Evolutionary conservation across 179 eudicot species (phyloP).

Genomic region (Nepenthes alata): DNA sequence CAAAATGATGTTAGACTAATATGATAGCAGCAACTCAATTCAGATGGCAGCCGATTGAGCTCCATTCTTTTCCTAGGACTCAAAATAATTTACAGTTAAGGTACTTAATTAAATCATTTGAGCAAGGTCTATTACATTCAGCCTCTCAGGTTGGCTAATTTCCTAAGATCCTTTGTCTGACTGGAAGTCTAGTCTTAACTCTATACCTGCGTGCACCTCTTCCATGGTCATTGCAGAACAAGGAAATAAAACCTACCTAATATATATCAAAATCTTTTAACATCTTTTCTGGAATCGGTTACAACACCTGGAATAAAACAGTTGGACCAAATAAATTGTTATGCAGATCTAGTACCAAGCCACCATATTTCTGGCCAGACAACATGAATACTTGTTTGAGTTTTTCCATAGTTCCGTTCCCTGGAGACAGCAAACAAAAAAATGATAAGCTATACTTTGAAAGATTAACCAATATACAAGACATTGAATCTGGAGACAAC

Average conservation of each 20-base stretch:
- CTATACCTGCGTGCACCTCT: too few relatives aligned
- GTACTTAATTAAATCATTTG: too few relatives aligned
- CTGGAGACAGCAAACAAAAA: slow-evolving; percentile 29
- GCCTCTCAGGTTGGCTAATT: too few relatives aligned
- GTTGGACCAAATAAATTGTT: slow-evolving; percentile 78
- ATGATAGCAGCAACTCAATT: neutral
- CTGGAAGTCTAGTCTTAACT: too few relatives aligned
- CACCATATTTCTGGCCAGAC: slow-evolving; percentile 72
- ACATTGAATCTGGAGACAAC: neutral
- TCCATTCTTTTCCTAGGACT: too few relatives aligned
- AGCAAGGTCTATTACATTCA: too few relatives aligned
- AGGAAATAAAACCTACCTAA: too few relatives aligned
- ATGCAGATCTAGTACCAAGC: slow-evolving; percentile 77
- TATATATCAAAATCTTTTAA: too few relatives aligned
- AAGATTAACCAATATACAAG: neutral
- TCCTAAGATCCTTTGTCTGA: too few relatives aligned
- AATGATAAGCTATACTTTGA: slow-evolving; percentile 3
- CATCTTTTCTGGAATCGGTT: neutral
- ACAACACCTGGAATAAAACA: slow-evolving; percentile 65
- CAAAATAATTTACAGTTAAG: too few relatives aligned
- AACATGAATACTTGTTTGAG: slow-evolving; percentile 51
- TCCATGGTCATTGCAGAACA: too few relatives aligned
- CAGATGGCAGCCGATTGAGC: too few relatives aligned
- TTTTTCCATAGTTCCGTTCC: slow-evolving; percentile 78
- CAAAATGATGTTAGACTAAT: neutral